Conservation (phyloP, 306 rosid species). For the Ziziphus jujuba region DNA sequence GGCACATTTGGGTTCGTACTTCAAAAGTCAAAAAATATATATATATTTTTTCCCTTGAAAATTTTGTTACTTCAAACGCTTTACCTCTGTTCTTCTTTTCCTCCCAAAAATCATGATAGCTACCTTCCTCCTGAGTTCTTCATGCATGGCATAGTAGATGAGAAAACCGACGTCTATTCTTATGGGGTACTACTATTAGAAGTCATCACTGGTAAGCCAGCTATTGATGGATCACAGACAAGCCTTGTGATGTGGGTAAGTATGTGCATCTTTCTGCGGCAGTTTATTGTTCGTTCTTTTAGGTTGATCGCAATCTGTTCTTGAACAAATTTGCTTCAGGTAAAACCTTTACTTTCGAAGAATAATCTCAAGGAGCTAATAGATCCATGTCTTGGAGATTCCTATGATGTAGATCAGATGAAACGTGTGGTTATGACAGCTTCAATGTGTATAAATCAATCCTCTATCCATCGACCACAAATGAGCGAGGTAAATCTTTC, state of each 20-base stretch:
- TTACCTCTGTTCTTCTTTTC: conserved; percentile 16
- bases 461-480: conserved; percentile 68
- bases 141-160: conserved; percentile 98
- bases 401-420: conserved; percentile 67
- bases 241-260: conserved; percentile 99
- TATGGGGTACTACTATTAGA: conserved; percentile 88
- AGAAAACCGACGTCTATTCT: conserved; percentile 93
- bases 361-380: conserved; percentile 52
- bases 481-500: conserved; percentile 72
- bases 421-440: conserved; percentile 48
- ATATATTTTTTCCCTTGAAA: too few species aligned
- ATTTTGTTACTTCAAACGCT: conserved; percentile 9
- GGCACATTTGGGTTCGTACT: conserved; percentile 94
- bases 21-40: conserved; percentile 15
- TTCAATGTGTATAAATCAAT: conserved; percentile 72
- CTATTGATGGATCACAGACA: conserved; percentile 83
- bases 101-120: conserved; percentile 40
- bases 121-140: conserved; percentile 99
- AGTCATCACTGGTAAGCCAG: conserved; percentile 85
- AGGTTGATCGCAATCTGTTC: neutral
- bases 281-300: neutral
- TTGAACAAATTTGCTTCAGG: conserved; percentile 47
- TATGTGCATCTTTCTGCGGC: conserved; percentile 4
- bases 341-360: conserved; percentile 68
- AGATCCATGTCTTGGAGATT: conserved; percentile 57